Conservation (phyloP, 306 rosid species). For the Arachis stenosperma region DNA sequence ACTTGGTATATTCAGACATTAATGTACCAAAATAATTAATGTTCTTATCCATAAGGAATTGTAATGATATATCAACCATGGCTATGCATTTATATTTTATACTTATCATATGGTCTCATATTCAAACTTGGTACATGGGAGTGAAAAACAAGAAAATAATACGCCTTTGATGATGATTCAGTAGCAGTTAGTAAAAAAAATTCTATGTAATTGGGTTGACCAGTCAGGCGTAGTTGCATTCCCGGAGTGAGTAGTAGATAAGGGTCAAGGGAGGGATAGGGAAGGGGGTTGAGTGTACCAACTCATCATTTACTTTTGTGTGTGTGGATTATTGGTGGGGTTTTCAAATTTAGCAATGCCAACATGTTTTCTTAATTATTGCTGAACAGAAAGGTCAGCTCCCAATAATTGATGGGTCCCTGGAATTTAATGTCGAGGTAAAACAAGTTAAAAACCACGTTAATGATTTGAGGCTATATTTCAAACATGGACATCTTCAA, state of each 20-base stretch:
- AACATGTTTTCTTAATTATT: conserved; percentile 52
- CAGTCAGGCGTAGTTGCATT: background rate
- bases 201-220: background rate
- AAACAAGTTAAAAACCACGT: conserved; percentile 42
- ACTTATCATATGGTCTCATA: background rate
- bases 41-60: no score
- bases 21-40: no score
- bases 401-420: conserved; percentile 61
- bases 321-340: conserved; percentile 41
- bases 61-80: background rate
- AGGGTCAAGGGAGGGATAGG: conserved; percentile 15
- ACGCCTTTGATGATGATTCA: no score
- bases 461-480: conserved; percentile 42
- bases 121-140: background rate
- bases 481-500: conserved; percentile 28
- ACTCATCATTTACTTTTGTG: conserved; percentile 34
- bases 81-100: background rate
- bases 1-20: no score
- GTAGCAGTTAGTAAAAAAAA: background rate
- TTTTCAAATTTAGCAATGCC: conserved; percentile 41
- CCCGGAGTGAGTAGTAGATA: conserved; percentile 20
- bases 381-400: conserved; percentile 44
- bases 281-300: conserved; percentile 22
- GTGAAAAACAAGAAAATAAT: background rate
- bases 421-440: conserved; percentile 41